Evolutionary conservation across 257 asterid species (phyloP).

Genomic region (Ilex aquifolium): DNA sequence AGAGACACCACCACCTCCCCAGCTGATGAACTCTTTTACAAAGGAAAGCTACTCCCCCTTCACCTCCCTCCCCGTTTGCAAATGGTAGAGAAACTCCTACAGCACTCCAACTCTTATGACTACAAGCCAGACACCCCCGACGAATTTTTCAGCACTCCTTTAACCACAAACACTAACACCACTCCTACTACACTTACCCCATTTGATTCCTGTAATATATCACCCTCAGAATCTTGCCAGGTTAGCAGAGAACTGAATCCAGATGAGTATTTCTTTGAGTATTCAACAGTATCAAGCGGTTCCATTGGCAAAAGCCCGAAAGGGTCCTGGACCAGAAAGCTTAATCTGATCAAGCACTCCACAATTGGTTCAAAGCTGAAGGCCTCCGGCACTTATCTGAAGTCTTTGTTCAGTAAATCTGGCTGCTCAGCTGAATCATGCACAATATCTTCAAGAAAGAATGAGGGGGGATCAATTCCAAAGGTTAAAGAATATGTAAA

Average conservation of each 20-base stretch:
- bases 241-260: conserved; percentile 62
- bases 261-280: conserved; percentile 32
- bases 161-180: conserved; percentile 34
- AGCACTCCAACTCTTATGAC: conserved; percentile 20
- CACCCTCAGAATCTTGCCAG: conserved; percentile 61
- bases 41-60: conserved; percentile 92
- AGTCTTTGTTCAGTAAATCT: conserved; percentile 58
- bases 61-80: conserved; percentile 81
- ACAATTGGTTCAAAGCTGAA: conserved; percentile 43
- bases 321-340: conserved; percentile 41
- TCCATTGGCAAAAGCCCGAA: conserved; percentile 17
- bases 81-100: conserved; percentile 67
- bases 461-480: conserved; percentile 15
- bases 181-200: conserved; percentile 48
- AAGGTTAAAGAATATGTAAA: conserved; percentile 14
- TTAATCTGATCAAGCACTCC: conserved; percentile 39
- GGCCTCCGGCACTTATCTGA: conserved; percentile 52
- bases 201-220: conserved; percentile 59
- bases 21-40: conserved; percentile 85
- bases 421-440: conserved; percentile 45
- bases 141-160: conserved; percentile 51
- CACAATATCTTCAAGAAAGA: conserved; percentile 23
- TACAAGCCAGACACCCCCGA: conserved; percentile 8
- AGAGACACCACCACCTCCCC: conserved; percentile 60
- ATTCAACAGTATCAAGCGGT: conserved; percentile 15